Evolutionary conservation across 306 rosid genomes (phyloP), one percentile per base, ranked within the genome.

Genomic region (Inga leiocalycina): DNA sequence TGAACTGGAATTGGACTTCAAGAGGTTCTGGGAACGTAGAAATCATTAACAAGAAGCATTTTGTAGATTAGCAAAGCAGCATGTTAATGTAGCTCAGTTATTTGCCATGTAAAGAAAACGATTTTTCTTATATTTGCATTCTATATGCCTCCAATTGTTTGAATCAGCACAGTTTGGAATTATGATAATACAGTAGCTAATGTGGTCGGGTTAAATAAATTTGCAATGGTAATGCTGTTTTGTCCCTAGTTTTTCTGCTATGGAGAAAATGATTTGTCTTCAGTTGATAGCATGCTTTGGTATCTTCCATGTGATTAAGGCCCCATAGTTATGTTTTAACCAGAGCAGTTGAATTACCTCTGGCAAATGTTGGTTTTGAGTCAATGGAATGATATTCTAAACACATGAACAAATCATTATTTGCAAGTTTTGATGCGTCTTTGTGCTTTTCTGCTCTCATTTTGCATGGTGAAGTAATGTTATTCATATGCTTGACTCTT

Each of bases 1-100:
- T 97, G 99, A 94, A 86, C 77, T 97, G 98, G 99, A 97, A 86
- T 92, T 94, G 97, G 99, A 97, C 90, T 97, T 97, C 95, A 97
- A 92, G 91, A 92, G 98, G 83, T 97, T 86, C 77, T 97, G 99
- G 99, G 98, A 94, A 86, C 78, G 67, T 78, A 19, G 71, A 17
- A 49, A 48, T 61, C 66, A 66, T 72, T 76, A 52, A 79, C 44
- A 77, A 24, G 98, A 97, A 82, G 91, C 91, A 70, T 97, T 97
- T 90, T 97, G 99, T 92, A 94, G 97, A 97, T 90, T 97, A 92
- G 99, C 93, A 83, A 92, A 94, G 93, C 95, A 89, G 91, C 91
- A 90, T 11, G n/a, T n/a, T n/a, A n/a, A n/a, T n/a, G n/a, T n/a
- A n/a, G n/a, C n/a, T n/a, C n/a, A n/a, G n/a, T n/a, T n/a, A n/a